Conservation (phyloP, 2,329 filamentous ascomycete genomes). For the Fusarium sulawesiense region DNA sequence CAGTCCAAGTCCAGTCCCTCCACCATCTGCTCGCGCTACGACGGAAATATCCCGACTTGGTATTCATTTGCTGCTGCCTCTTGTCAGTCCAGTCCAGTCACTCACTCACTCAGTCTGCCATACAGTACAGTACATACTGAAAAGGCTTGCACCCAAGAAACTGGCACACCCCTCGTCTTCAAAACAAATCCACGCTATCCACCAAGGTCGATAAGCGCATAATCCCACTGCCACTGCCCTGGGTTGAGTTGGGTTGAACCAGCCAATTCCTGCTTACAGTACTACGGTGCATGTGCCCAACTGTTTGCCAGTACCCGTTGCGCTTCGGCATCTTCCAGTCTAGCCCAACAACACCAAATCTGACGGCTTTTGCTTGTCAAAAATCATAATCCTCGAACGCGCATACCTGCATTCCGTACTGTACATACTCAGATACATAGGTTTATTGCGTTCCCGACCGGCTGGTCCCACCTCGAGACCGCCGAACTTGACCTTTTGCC, state of each 20-base stretch:
- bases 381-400: slow-evolving; percentile 27
- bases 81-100: neutral
- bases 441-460: slow-evolving; percentile 14
- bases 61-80: slow-evolving; percentile 16
- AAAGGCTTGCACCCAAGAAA: slow-evolving; percentile 26
- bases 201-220: slow-evolving; percentile 49
- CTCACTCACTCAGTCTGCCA: neutral
- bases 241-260: slow-evolving; percentile 29
- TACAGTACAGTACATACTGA: neutral
- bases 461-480: slow-evolving; percentile 37
- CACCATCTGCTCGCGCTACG: slow-evolving; percentile 44
- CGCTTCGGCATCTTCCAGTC: slow-evolving; percentile 38
- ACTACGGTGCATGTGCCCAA: slow-evolving; percentile 1
- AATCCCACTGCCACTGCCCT: slow-evolving; percentile 45
- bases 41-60: slow-evolving; percentile 52
- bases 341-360: slow-evolving; percentile 20
- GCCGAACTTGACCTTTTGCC: slow-evolving; percentile 11
- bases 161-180: slow-evolving; percentile 42
- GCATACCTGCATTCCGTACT: slow-evolving; percentile 12
- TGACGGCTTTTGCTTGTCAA: slow-evolving; percentile 17
- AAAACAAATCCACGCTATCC: slow-evolving; percentile 41
- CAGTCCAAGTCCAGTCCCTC: slow-evolving; percentile 17
- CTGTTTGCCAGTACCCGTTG: slow-evolving; percentile 32
- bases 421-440: slow-evolving; percentile 3
- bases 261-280: slow-evolving; percentile 16